phyloP scores from a whole-genome alignment of 768 basidiomycete species.

The Trametes cinnabarina region DNA sequence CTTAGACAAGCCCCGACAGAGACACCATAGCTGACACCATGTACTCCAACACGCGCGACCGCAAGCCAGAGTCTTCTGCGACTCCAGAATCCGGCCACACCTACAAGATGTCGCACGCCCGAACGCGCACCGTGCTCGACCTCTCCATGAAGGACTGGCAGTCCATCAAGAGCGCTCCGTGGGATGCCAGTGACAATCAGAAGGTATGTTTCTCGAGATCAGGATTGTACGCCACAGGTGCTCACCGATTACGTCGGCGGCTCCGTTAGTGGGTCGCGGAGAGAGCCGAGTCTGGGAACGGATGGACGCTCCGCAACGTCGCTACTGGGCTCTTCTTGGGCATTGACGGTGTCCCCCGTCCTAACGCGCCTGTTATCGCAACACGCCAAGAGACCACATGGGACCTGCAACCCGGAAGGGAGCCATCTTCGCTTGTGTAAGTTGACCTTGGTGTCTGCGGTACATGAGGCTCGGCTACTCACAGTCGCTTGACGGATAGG shows the following conservation, averaged over 20 bases:
- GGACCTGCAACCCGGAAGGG: conserved; percentile 49
- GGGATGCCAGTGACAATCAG: conserved; percentile 48
- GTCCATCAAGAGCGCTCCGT: conserved; percentile 48
- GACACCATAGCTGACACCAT: neutral
- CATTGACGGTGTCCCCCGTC: conserved; percentile 29
- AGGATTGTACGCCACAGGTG: too few species aligned
- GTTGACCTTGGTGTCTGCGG: conserved; percentile 12
- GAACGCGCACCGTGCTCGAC: conserved; percentile 51
- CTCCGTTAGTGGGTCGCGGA: conserved; percentile 58
- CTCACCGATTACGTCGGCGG: too few species aligned
- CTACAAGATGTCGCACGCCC: conserved; percentile 50
- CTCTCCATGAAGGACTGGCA: conserved; percentile 52
- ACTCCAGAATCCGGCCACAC: conserved; percentile 29
- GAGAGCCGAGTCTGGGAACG: conserved; percentile 29
- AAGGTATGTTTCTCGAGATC: too few species aligned
- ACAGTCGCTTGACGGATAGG: neutral
- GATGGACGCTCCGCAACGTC: conserved; percentile 40
- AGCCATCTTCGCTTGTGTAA: conserved; percentile 41
- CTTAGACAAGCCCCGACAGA: neutral
- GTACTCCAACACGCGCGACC: neutral
- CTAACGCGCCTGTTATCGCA: conserved; percentile 37
- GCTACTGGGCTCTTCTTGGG: conserved; percentile 44
- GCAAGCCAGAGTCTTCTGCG: neutral
- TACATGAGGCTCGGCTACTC: too few species aligned
- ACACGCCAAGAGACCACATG: conserved; percentile 40